Evolutionary conservation across 1,284 basidiomycete species (phyloP), one percentile per base, ranked within the genome.

Genomic region (Cutaneotrichosporon cyanovorans): DNA sequence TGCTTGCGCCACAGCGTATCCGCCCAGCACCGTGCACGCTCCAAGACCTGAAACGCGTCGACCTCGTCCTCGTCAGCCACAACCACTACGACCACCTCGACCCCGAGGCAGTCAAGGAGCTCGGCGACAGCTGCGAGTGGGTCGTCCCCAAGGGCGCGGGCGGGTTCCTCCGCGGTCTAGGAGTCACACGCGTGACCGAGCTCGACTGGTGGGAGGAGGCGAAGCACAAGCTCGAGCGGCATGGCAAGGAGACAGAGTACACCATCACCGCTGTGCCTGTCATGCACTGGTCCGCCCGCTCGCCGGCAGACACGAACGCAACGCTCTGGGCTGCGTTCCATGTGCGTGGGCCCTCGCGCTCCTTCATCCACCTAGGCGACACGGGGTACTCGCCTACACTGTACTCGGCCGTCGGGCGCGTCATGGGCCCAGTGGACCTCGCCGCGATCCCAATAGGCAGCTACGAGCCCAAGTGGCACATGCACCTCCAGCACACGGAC

Each of bases 221-320:
- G 5, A 55, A 57, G 40, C 60, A 62, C 50, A 59, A 39, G 0
- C 48, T 66, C 11, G 37, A 49, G 15, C 44, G 60, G 22, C 48
- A 51, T 1, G 59, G 60, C 12, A 49, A 58, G 33, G 55, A 61
- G 40, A 53, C 56, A 41, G 41, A 49, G 14, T 69, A 57, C 45
- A 66, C 62, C 11, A 66, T 71, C 37, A 69, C 67, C 1, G 62
- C 61, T 14, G 57, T 67, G 0, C 68, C 67, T 5, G 56, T 63
- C 34, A 71, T 68, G 65, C 75, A 76, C 58, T 76, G 74, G 75
- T 72, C 71, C 2, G 74, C 72, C 3, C 61, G 75, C 6, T 69
- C 69, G 8, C 69, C 69, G 0, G 53, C 71, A 2, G 74, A 75
- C 51, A 74, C 73, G 25, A 76, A 77, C 50, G 68, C 68, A 7